Base-by-base conservation (phyloP, 306 rosid species). In the Alnus rubra region DNA sequence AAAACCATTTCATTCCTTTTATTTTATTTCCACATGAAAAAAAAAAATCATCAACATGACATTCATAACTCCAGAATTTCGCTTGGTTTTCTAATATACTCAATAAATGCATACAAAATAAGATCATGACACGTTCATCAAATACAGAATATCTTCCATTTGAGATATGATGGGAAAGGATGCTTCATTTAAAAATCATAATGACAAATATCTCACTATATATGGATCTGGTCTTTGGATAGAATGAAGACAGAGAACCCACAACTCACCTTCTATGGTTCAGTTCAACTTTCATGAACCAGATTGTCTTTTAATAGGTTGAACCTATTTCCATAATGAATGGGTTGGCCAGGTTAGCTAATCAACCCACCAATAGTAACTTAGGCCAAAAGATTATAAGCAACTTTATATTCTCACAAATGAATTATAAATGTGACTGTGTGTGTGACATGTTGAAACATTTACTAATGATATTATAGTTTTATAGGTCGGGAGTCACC, bases 1-100 rank as follows among this genome's bases (percentile, higher is more conserved):
- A 35, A 58, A 75, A 75, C 51, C 71, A 56, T 14, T 72, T 73
- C 51, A 51, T 12, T 71, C 60, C 69, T 6, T 76, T 23, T 28
- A 37, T 53, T 70, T 50, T 84, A 7, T 39, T 15, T 65, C 49
- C 11, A 65, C 39, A 31, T 14, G 7, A 1, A 35, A 33, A 3
- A 31, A 60, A 49, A 15, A 11, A 56, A 58, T 15, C 31, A 65
- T 65, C 7, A 18, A 67, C 1, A 67, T 7, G 31, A 37, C 8
- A 67, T 8, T 67, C 30, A 18, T 67, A 3, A 67, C 13, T 18
- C 50, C 50, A 67, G 14, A 39, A 39, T 39, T 39, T 39, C 7
- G 47, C 71, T 16, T 15, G 13, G 19, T 31, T 62, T 62, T 30
- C 18, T 5, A 31, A 62, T 4, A 62, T 18, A 62, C 30, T 31